Conservation (phyloP, 169 alveolate species). For the Babesia caballi region DNA sequence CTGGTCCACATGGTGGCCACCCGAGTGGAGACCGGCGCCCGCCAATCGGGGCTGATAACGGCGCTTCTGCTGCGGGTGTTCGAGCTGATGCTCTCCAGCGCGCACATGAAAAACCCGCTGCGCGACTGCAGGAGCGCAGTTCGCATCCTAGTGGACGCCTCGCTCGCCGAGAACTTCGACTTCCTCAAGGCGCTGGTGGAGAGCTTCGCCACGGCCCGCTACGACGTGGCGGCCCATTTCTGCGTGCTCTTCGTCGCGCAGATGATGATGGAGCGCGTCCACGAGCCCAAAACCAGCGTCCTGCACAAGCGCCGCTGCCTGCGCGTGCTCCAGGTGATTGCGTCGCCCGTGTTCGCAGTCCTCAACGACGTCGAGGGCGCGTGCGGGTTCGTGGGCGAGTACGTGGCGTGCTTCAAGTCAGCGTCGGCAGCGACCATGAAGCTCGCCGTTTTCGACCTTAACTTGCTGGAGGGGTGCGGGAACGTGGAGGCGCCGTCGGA, state of each 20-base stretch:
- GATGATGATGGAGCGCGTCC: neutral
- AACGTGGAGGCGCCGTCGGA: neutral
- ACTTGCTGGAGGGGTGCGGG: constrained; percentile 10
- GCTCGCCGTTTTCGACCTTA: neutral
- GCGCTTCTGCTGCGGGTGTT: constrained; percentile 5
- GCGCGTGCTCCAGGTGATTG: neutral
- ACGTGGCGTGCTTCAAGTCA: constrained; percentile 8
- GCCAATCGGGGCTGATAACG: neutral
- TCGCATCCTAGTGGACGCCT: neutral
- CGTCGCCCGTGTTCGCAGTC: neutral
- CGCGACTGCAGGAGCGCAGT: neutral
- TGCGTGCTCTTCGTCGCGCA: neutral
- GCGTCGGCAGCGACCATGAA: neutral
- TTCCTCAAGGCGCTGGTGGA: constrained; percentile 16
- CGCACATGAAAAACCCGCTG: neutral
- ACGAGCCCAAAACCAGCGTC: neutral
- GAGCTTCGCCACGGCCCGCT: neutral
- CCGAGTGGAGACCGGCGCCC: neutral
- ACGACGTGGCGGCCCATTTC: constrained; percentile 11
- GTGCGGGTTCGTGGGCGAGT: constrained; percentile 14
- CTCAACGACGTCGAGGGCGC: neutral
- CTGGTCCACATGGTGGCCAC: neutral
- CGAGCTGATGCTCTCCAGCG: constrained; percentile 20
- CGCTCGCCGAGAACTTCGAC: neutral
- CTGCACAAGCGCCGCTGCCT: constrained; percentile 18